Conservation (phyloP, 345 rosid genomes). For the Arabis hirsuta region DNA sequence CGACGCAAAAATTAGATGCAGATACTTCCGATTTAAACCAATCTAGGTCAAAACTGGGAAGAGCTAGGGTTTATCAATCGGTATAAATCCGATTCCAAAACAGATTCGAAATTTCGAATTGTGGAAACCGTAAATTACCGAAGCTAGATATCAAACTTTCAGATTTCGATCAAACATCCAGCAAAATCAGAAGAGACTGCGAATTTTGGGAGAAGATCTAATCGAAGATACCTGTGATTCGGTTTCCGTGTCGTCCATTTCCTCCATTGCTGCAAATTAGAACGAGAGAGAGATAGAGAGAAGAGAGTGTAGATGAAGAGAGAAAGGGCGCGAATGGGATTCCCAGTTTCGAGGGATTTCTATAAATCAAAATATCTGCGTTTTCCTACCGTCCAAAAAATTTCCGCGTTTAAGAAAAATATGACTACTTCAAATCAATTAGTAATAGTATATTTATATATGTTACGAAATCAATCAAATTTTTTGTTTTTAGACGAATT, state of each 20-base stretch:
- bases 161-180: conserved; percentile 23
- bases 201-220: conserved; percentile 6
- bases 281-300: conserved; percentile 12
- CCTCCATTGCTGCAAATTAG: conserved; percentile 48
- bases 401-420: too few relatives aligned
- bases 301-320: conserved; percentile 19
- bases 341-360: neutral
- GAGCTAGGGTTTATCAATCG: conserved; percentile 24
- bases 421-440: too few relatives aligned
- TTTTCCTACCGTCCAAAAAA: too few relatives aligned
- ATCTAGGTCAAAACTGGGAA: conserved; percentile 7
- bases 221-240: conserved; percentile 59
- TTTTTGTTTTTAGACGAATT: too few relatives aligned
- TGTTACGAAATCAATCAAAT: too few relatives aligned
- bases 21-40: conserved; percentile 27
- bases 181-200: conserved; percentile 11
- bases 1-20: conserved; percentile 14
- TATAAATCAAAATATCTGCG: neutral
- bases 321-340: conserved; percentile 33
- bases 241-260: conserved; percentile 71
- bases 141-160: conserved; percentile 18
- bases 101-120: neutral
- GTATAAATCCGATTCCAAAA: neutral
- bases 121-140: neutral
- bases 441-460: too few relatives aligned